These are phyloP conservation scores for Groenewaldozyma sp. DNA, from an alignment of 1,139 yeast species.

Conservation along the genomic window DNA sequence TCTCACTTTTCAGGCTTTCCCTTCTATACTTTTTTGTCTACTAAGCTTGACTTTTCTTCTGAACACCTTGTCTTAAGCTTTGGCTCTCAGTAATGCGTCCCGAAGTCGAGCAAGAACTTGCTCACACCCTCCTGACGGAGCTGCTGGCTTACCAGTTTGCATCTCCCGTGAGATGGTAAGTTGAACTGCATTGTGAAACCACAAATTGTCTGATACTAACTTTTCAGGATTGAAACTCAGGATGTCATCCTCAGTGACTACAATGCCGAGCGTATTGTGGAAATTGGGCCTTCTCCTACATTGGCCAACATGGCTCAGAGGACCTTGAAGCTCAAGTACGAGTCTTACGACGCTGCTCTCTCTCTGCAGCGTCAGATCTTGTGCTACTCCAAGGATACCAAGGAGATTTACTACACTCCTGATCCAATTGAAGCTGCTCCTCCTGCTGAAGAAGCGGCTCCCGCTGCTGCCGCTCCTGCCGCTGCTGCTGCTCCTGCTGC, in stretches of 20 bases:
- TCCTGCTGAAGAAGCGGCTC: constrained; percentile 27
- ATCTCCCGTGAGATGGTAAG: constrained; percentile 93
- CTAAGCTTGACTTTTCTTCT: no score
- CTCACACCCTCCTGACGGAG: constrained; percentile 90
- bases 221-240: constrained; percentile 74
- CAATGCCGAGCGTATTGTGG: constrained; percentile 95
- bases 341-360: constrained; percentile 94
- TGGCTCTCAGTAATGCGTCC: constrained; percentile 58
- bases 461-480: constrained; percentile 33
- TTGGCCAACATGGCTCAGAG: constrained; percentile 97
- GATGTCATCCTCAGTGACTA: constrained; percentile 91
- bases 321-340: constrained; percentile 92
- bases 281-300: constrained; percentile 98
- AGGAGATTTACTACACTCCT: constrained; percentile 92
- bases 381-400: constrained; percentile 91
- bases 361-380: constrained; percentile 94
- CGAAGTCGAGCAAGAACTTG: constrained; percentile 94
- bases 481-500: constrained; percentile 33
- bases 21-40: neutral
- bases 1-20: no score
- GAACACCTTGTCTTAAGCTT: no score
- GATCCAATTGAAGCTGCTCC: constrained; percentile 61
- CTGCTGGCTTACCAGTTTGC: constrained; percentile 97
- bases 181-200: constrained; percentile 4
- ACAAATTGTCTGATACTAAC: neutral